Evolutionary conservation across 176 grass and related monocot species (phyloP), one percentile per base, ranked within the genome.

Genomic region (Avena sativa): DNA sequence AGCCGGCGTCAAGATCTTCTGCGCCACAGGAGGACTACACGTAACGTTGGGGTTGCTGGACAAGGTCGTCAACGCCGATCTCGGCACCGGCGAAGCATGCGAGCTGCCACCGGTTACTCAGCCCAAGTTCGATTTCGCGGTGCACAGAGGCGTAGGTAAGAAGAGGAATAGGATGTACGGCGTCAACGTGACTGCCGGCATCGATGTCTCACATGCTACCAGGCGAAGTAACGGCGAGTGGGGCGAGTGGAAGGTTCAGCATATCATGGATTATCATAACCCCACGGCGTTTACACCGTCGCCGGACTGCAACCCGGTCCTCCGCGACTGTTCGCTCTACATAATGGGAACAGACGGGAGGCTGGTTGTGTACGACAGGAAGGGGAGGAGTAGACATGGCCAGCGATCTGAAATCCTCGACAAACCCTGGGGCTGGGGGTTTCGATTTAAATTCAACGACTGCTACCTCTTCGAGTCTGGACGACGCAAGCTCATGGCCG

Each of bases 1-100:
- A 0, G 51, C 50, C 3, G 4, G 36, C 28, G 80, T 51, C 49
- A 79, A 30, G 36, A 26, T 89, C 36, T 84, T 81, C 65, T 78
- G 52, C 74, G 62, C 87, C 62, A 48, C 16, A 4, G 81, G 81
- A n/a, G 11, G 32, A 53, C 13, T 53, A 2, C 80, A 43, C 70
- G 50, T 88, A 8, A 88, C 53, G 17, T 17, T 84, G 7, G 26
- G 62, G 0, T 2, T 0, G 26, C 0, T 3, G 51, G 14, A 53
- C 0, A 2, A 7, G 0, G 3, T 79, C 9, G n/a, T 84, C 0
- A 16, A 58, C 60, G 81, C 63, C 50, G 43, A 84, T 1, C 74
- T 84, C 53, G 2, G 60, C 9, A 51, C 60, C 23, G 63, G 87
- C 13, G 13, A 3, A 1, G 14, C 61, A 32, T 0, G 50, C 12